Evolutionary conservation across 352 stramenopile species (phyloP).

Genomic region (Globisporangium carolinianum): DNA sequence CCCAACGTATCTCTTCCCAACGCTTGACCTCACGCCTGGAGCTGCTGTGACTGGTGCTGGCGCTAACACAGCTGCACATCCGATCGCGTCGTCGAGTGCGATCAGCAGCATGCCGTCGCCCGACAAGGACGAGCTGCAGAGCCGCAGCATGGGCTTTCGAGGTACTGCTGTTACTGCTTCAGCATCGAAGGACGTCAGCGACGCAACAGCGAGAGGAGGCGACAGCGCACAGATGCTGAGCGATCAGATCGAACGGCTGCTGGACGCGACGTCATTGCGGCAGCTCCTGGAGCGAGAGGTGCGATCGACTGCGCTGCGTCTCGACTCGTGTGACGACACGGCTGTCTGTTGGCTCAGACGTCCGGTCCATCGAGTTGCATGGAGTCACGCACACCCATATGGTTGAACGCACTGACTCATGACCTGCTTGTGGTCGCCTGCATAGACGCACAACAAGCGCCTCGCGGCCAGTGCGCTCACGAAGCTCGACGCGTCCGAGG

Average conservation of each 20-base stretch:
- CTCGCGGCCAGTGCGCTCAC: no score
- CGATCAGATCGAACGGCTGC: conserved; percentile 21
- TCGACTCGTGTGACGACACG: no score
- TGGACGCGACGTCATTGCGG: conserved; percentile 25
- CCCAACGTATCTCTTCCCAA: no score
- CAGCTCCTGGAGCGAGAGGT: conserved; percentile 38
- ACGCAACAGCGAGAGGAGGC: not conserved
- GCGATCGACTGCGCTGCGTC: not conserved
- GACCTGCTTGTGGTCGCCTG: no score
- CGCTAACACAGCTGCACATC: not conserved
- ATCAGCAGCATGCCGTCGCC: conserved; percentile 36
- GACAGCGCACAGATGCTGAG: not conserved
- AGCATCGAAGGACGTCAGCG: not conserved
- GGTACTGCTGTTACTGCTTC: not conserved
- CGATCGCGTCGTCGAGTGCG: not conserved
- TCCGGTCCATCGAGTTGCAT: no score
- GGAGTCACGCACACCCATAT: no score
- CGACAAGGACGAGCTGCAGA: conserved; percentile 16
- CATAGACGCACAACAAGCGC: no score
- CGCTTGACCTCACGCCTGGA: conserved; percentile 32
- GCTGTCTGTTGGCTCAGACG: no score
- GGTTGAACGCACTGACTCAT: no score
- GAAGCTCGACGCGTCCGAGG: no score
- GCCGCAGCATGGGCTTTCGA: not conserved
- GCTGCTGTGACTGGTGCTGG: not conserved